phyloP scores from a whole-genome alignment of 129 eudicot species.

The Pseudognaphalium luteoalbum region DNA sequence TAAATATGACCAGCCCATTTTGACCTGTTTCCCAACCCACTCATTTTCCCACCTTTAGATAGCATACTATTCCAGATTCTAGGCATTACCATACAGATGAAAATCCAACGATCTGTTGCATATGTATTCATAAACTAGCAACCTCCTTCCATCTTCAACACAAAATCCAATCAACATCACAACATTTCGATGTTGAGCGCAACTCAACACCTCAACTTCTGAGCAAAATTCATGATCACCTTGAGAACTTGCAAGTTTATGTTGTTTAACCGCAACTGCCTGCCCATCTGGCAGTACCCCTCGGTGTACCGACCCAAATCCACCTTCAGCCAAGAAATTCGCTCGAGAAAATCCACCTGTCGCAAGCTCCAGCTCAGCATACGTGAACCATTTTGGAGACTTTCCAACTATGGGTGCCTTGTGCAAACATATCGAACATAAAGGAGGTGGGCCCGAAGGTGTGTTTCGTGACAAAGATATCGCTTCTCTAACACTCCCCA shows the following conservation, averaged over 20 bases:
- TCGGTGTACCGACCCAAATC: slow-evolving; percentile 89
- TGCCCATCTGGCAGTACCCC: slow-evolving; percentile 94
- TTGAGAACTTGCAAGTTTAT: slow-evolving; percentile 92
- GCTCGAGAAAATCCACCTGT: slow-evolving; percentile 87
- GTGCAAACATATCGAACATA: slow-evolving; percentile 93
- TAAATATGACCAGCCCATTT: not conserved
- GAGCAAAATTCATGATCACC: slow-evolving; percentile 97
- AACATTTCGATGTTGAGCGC: slow-evolving; percentile 97
- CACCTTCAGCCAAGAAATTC: slow-evolving; percentile 97
- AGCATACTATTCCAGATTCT: not conserved
- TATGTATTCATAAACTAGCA: slow-evolving; percentile 88
- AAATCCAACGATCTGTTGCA: slow-evolving; percentile 91
- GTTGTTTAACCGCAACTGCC: slow-evolving; percentile 89
- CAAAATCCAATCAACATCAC: slow-evolving; percentile 94
- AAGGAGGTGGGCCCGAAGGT: slow-evolving; percentile 84
- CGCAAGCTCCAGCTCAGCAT: slow-evolving; percentile 86
- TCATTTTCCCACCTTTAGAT: not conserved
- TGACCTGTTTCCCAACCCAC: not conserved
- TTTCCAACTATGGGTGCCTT: slow-evolving; percentile 90
- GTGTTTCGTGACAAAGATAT: slow-evolving; percentile 62
- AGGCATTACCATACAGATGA: slow-evolving; percentile 78
- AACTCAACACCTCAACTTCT: slow-evolving; percentile 93
- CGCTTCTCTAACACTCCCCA: slow-evolving; percentile 76
- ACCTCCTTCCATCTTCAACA: slow-evolving; percentile 80
- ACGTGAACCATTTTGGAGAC: slow-evolving; percentile 90